Conservation (phyloP, 2,329 filamentous ascomycete genomes). For the Orbilia quercus region DNA sequence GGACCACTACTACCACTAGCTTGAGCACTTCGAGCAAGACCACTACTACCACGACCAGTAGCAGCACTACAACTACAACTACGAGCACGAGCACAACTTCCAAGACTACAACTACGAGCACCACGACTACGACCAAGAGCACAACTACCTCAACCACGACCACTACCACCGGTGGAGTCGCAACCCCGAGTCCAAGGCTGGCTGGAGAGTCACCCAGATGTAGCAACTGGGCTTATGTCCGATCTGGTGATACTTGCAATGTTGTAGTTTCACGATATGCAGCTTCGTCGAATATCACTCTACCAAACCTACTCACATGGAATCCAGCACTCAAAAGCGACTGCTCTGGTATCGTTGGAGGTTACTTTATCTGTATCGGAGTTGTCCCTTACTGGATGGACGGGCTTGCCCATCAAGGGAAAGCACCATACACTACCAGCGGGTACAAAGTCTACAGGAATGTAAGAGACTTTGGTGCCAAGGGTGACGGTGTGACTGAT, state of each 20-base stretch:
- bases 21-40: neutral
- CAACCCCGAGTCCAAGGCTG: constrained; percentile 19
- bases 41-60: constrained; percentile 5
- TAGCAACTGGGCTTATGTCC: constrained; percentile 24
- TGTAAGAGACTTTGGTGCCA: constrained; percentile 52
- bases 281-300: constrained; percentile 15
- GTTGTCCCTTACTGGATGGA: constrained; percentile 43
- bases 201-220: constrained; percentile 21
- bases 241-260: constrained; percentile 26
- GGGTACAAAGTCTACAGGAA: constrained; percentile 49
- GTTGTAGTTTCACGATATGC: constrained; percentile 19
- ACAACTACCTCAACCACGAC: constrained; percentile 32
- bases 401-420: constrained; percentile 39
- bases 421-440: constrained; percentile 33
- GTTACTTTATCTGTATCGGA: constrained; percentile 14
- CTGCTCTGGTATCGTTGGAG: constrained; percentile 17
- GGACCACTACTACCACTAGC: neutral
- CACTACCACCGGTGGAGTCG: neutral
- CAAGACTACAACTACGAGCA: constrained; percentile 11
- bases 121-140: constrained; percentile 3
- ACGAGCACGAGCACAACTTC: constrained; percentile 4
- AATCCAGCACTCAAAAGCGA: constrained; percentile 21
- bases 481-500: constrained; percentile 69
- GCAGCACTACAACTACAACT: constrained; percentile 4
- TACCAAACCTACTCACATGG: constrained; percentile 28